Percentiles rank a stretch among this genome's conserved stretches.
These are phyloP conservation scores for Leucogyrophana mollusca DNA, from an alignment of 768 basidiomycete species.

Conservation along the genomic window DNA sequence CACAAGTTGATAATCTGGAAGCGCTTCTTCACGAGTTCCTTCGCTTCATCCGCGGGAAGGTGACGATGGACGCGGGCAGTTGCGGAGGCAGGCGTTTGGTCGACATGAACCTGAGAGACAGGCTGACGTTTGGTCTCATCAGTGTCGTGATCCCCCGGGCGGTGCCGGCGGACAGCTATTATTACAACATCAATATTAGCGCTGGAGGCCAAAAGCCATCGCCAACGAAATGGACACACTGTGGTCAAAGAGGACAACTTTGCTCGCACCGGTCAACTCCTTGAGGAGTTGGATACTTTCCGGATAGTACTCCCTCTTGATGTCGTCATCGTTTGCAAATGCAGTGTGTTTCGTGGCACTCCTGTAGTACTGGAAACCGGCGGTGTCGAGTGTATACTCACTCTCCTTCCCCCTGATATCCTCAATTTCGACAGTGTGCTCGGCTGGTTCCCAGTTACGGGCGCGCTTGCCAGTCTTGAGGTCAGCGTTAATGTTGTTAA, in stretches of 20 bases:
- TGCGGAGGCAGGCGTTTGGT: slow-evolving; percentile 48
- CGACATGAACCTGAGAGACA: slow-evolving; percentile 41
- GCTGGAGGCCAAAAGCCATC: background rate
- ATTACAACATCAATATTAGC: background rate
- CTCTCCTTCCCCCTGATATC: slow-evolving; percentile 53
- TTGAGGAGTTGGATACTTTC: slow-evolving; percentile 61
- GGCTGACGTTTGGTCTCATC: slow-evolving; percentile 42
- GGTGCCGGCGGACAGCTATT: slow-evolving; percentile 46
- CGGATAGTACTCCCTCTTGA: slow-evolving; percentile 56
- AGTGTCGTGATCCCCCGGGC: slow-evolving; percentile 36
- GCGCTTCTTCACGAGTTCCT: slow-evolving; percentile 41
- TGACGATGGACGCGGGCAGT: slow-evolving; percentile 49
- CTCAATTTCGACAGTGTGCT: slow-evolving; percentile 40
- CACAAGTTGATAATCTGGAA: slow-evolving; percentile 64
- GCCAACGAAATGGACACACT: slow-evolving; percentile 37
- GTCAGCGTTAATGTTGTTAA: slow-evolving; percentile 33
- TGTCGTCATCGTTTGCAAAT: slow-evolving; percentile 52
- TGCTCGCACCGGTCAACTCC: slow-evolving; percentile 55
- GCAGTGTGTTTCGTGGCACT: slow-evolving; percentile 41
- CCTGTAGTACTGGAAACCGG: slow-evolving; percentile 48
- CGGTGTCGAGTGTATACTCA: slow-evolving; percentile 42
- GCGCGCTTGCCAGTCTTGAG: slow-evolving; percentile 32
- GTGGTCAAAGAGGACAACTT: slow-evolving; percentile 65
- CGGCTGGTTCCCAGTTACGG: slow-evolving; percentile 34
- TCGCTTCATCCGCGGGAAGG: slow-evolving; percentile 44